These are phyloP conservation scores for Amyloporia xantha DNA, from an alignment of 768 basidiomycete genomes.

Conservation along the genomic window DNA sequence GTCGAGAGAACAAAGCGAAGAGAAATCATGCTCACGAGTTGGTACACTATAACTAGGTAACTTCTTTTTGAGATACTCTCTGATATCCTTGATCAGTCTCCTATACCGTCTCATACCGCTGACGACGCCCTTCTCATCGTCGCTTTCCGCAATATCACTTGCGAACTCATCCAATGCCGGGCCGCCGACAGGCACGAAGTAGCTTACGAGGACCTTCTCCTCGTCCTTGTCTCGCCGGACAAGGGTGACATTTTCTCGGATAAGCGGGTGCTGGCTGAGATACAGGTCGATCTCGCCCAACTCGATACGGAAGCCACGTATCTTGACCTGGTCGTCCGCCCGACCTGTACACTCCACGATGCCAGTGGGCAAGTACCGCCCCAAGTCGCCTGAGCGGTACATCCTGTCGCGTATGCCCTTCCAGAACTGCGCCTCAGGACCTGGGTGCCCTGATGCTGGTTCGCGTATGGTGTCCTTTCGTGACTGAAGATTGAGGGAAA, in stretches of 20 bases:
- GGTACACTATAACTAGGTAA: constrained; percentile 93
- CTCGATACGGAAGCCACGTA: constrained; percentile 98
- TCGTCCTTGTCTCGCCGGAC: constrained; percentile 97
- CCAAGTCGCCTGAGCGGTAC: constrained; percentile 97
- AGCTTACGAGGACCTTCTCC: constrained; percentile 96
- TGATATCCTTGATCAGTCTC: constrained; percentile 84
- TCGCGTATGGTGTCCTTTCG: constrained; percentile 70
- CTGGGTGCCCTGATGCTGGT: constrained; percentile 42
- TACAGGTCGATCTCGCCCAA: constrained; percentile 97
- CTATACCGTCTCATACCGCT: constrained; percentile 82
- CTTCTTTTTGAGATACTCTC: constrained; percentile 95
- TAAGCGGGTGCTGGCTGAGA: constrained; percentile 85
- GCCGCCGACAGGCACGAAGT: constrained; percentile 86
- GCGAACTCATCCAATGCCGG: constrained; percentile 59
- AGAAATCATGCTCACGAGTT: constrained; percentile 50
- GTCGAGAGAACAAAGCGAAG: background rate
- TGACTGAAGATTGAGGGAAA: constrained; percentile 39
- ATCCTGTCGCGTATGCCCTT: constrained; percentile 93
- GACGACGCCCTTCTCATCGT: constrained; percentile 53
- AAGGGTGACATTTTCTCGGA: constrained; percentile 97
- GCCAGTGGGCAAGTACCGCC: constrained; percentile 88
- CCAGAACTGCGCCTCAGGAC: constrained; percentile 79
- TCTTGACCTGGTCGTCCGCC: constrained; percentile 98
- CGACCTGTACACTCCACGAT: constrained; percentile 95
- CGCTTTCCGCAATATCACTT: constrained; percentile 51